Evolutionary conservation across 2,329 filamentous ascomycete genomes (phyloP), one percentile per base, ranked within the genome.

Genomic region (Colletotrichum sp.): DNA sequence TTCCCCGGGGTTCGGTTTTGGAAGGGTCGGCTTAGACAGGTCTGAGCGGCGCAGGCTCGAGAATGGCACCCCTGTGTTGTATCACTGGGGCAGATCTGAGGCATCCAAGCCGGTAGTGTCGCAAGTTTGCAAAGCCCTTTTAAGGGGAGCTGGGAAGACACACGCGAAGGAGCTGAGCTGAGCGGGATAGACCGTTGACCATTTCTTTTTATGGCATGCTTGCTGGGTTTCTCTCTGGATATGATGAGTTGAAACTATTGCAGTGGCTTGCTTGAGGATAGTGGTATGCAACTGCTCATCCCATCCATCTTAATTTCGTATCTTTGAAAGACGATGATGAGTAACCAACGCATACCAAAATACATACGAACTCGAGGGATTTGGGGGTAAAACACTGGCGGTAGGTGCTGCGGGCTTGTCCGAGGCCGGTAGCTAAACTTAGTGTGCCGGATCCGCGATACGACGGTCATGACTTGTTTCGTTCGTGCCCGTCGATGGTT

Each of bases 71-170:
- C 74, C 66, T 75, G 38, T 75, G 26, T 61, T 61, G 60, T 75
- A 76, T 75, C 72, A 48, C 61, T 64, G 63, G 66, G 72, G 72
- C 52, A 75, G 52, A 75, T 75, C 61, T 71, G 74, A 75, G 38
- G 66, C 72, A 75, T 75, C 74, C 65, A 67, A 75, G 71, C 72
- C 74, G 71, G 52, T 61, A 75, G 72, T 76, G 72, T 71, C 67
- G 72, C 58, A 76, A 74, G 64, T 69, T 60, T n/a, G 43, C 43
- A 52, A 34, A 57, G 55, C 28, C 8, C 32, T 70, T 70, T 36
- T 28, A 9, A 57, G 30, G 34, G 36, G 34, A 48, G 48, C 52
- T 66, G 60, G 52, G 63, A n/a, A 64, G n/a, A 64, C 13, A 64
- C 58, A 18, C 34, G 43, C 34, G 28, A 67, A 52, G 43, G 43